Evolutionary conservation across 164 flowering plant species (phyloP), one percentile per base, ranked within the genome.

Genomic region (Sedum album): DNA sequence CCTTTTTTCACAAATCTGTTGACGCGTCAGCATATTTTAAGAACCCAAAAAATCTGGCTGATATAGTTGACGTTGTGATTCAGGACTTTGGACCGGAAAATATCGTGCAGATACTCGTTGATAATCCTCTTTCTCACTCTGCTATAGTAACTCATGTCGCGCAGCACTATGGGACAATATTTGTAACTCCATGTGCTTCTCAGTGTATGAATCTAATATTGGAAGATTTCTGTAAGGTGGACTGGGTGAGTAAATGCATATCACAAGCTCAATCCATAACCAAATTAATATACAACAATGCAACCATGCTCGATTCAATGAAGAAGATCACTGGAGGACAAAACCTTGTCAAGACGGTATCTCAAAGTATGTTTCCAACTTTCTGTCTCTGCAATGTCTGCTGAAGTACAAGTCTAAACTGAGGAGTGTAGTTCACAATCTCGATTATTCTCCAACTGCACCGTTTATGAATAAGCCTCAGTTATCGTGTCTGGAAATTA

Each of bases 71-170:
- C 72, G 79, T 91, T 6, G 86, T 89, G 14, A 89, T 93, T 75
- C 98, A 91, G 79, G 93, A 93, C 67, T 69, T 89, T 70, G 97
- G 98, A 38, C 79, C 84, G 0, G 94, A 91, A 70, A 88, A 93
- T 78, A 92, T 93, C 46, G 94, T 93, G 72, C 98, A 93, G 74
- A 82, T 93, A 31, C 87, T 93, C 67, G 76, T 85, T 79, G 98
- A 89, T 73, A 80, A 79, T 76, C 74, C 85, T 67, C 73, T 89
- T 62, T 82, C 80, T 77, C 84, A 77, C 66, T 73, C 83, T n/a
- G 90, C 90, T 31, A 69, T 89, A 36, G 78, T 81, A 1, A 84
- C 76, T 79, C 90, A 91, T 72, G 85, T 93, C 38, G 38, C 74
- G 74, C 92, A 88, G 82, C 87, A 76, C 66, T 89, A 91, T 68